Conservation (phyloP, 202 grass and related monocot genomes). For the Elaeis oleifera region DNA sequence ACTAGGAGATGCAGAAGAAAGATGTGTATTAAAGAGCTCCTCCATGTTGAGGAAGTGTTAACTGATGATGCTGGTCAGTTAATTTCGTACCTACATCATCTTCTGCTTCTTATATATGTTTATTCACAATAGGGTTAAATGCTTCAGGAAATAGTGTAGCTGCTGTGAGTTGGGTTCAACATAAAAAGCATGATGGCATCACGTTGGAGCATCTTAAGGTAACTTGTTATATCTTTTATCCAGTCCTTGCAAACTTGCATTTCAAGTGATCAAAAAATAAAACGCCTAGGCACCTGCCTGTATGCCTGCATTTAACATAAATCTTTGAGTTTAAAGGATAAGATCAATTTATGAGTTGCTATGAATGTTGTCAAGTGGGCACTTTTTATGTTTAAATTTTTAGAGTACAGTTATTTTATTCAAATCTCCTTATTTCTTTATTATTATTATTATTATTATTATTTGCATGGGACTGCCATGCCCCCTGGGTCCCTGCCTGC, state of each 20-base stretch:
- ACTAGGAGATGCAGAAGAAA: slow-evolving; percentile 63
- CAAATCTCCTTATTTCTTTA: no score
- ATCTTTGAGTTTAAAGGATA: no score
- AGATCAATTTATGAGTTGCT: no score
- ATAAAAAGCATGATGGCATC: slow-evolving; percentile 69
- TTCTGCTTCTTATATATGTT: background rate
- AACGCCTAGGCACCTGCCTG: no score
- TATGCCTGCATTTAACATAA: no score
- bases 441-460: no score
- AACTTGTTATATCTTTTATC: slow-evolving; percentile 15
- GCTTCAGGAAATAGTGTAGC: slow-evolving; percentile 60
- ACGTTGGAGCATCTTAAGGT: slow-evolving; percentile 83
- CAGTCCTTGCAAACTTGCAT: background rate
- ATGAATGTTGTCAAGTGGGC: no score
- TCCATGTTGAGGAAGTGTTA: slow-evolving; percentile 38
- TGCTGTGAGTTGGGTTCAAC: slow-evolving; percentile 72
- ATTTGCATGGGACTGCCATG: no score
- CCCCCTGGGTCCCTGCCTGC: no score
- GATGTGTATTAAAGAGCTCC: slow-evolving; percentile 53
- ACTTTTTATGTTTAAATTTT: no score
- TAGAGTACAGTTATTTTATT: no score
- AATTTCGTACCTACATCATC: slow-evolving; percentile 5
- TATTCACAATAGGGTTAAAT: slow-evolving; percentile 24
- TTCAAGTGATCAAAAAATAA: slow-evolving; percentile 10
- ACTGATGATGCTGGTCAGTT: slow-evolving; percentile 49